phyloP scores from a whole-genome alignment of 768 basidiomycete genomes.

The Mycena kentingensis region DNA sequence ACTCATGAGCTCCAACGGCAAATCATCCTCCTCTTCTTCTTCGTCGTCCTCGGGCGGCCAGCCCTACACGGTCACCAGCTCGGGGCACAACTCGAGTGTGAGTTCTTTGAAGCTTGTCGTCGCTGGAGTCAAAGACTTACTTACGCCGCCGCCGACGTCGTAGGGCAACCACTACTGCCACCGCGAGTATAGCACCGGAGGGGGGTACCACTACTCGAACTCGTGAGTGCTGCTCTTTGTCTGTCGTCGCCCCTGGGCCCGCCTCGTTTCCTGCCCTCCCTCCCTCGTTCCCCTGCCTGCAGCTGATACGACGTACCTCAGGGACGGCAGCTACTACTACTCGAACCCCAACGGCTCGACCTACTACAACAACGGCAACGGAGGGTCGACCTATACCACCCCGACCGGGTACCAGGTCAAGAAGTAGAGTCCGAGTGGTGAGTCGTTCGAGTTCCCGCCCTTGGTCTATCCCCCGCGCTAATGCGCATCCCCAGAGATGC shows the following conservation, averaged over 20 bases:
- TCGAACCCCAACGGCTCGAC: constrained; percentile 59
- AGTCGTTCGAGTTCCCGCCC: not conserved
- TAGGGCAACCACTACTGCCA: constrained; percentile 66
- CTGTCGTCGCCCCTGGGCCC: too few species aligned
- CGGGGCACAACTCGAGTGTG: constrained; percentile 56
- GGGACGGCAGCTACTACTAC: constrained; percentile 66
- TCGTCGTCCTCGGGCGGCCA: not conserved
- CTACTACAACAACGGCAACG: constrained; percentile 56
- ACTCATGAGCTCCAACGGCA: not conserved
- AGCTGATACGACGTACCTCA: constrained; percentile 16
- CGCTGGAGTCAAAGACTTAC: not conserved
- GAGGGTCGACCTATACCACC: constrained; percentile 52
- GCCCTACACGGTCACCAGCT: constrained; percentile 28
- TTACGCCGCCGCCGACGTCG: not conserved
- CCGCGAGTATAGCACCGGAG: constrained; percentile 47
- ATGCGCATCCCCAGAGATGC: too few species aligned
- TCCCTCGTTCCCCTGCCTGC: constrained; percentile 4
- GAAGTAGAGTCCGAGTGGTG: constrained; percentile 8
- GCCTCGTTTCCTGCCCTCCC: not conserved
- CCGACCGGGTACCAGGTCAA: constrained; percentile 34
- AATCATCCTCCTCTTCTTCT: constrained; percentile 1
- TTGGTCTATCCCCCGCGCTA: too few species aligned
- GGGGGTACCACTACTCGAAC: constrained; percentile 67
- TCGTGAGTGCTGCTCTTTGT: constrained; percentile 34
- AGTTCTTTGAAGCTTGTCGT: constrained; percentile 15